These are phyloP conservation scores for Fusarium proliferatum DNA, from an alignment of 2,329 filamentous ascomycete genomes.

Conservation along the genomic window DNA sequence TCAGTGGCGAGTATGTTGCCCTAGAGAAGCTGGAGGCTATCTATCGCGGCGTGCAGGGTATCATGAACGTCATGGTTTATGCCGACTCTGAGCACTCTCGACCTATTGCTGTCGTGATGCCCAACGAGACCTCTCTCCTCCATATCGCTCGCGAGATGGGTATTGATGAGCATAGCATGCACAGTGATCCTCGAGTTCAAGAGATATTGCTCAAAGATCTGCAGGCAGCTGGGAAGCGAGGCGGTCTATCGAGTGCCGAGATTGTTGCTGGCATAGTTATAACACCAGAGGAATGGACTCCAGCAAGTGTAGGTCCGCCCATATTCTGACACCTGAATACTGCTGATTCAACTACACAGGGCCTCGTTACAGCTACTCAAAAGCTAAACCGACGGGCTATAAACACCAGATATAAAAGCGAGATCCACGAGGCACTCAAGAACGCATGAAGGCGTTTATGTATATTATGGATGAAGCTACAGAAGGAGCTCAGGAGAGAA, in stretches of 20 bases:
- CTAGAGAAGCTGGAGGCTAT: conserved; percentile 94
- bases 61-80: conserved; percentile 88
- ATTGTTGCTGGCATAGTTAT: conserved; percentile 80
- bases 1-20: conserved; percentile 97
- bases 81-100: conserved; percentile 78
- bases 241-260: conserved; percentile 76
- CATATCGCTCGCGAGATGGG: conserved; percentile 68
- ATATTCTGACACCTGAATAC: accelerated
- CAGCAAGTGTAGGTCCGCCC: conserved; percentile 73
- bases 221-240: conserved; percentile 69
- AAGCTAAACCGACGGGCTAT: conserved; percentile 67
- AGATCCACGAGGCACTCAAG: conserved; percentile 51
- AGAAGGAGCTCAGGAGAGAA: neutral
- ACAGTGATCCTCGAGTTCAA: conserved; percentile 73
- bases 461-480: neutral
- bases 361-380: conserved; percentile 68
- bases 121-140: conserved; percentile 70
- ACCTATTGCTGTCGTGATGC: conserved; percentile 82
- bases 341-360: conserved; percentile 49
- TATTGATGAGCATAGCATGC: conserved; percentile 74
- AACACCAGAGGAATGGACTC: conserved; percentile 88
- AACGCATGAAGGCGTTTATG: neutral
- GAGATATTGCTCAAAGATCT: conserved; percentile 72
- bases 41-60: conserved; percentile 80
- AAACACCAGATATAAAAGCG: conserved; percentile 58